Evolutionary conservation across 352 stramenopile species (phyloP), one percentile per base, ranked within the genome.

Genomic region (Nothophytophthora sp.): DNA sequence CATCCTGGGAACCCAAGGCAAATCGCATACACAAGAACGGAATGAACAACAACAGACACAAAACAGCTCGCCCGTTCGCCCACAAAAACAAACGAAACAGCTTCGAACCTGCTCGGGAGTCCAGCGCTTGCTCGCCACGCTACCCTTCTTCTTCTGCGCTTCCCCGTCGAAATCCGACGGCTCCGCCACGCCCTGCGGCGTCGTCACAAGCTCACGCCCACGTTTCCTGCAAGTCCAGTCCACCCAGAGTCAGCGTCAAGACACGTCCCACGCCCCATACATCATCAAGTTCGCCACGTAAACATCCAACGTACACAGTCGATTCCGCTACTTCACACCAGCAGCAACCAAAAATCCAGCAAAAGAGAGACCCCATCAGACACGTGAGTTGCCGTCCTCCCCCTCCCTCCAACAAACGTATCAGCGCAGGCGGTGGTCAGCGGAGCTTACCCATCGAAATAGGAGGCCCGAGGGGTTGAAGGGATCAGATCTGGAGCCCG

Each of bases 91-190:
- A 15, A 3, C 5, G 4, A 10, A 10, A 35, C 4, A 13, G 42
- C 5, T 10, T n/a, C 30, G 33, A 49, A 67, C 61, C 47, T 94
- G 84, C 47, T 92, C 84, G 5, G 76, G 68, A 7, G 84, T 95
- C 84, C 84, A 95, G 25, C 84, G 84, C 51, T 87, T 86, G 46
- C 69, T 77, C 9, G 61, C 57, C 7, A 68, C 63, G 18, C 35
- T 54, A 11, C 25, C 60, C 39, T 76, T 81, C 48, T 83, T 80
- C 38, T 76, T 81, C 33, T 86, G 75, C 30, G 81, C 55, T 29
- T 88, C 76, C 16, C 70, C 56, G 25, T 38, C 0, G 46, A 36
- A 8, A 54, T 36, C 35, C n/a, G n/a, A n/a, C n/a, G 48, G 39
- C 33, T 59, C 40, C 0, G 61, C 49, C 6, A 32, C 28, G 38